These are phyloP conservation scores for Harringtonia lauricola DNA, from an alignment of 2,329 filamentous ascomycete species.

Conservation along the genomic window DNA sequence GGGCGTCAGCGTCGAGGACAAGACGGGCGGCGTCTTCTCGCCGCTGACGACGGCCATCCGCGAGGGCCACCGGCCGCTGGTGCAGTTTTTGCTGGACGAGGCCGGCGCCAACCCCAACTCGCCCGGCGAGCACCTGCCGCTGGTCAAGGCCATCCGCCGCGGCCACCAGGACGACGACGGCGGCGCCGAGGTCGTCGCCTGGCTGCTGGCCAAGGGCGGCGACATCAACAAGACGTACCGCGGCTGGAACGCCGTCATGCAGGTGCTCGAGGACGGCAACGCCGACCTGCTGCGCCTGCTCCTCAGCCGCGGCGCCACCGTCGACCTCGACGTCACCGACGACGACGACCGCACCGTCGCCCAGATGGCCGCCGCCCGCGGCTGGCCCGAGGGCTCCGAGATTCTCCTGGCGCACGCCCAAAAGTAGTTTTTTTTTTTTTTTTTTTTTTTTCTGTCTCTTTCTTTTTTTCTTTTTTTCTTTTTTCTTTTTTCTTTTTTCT, in stretches of 20 bases:
- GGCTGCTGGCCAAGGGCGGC: conserved; percentile 48
- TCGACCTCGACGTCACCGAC: conserved; percentile 15
- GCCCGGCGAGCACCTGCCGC: conserved; percentile 58
- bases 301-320: conserved; percentile 18
- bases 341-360: conserved; percentile 27
- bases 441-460: background rate
- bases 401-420: conserved; percentile 23
- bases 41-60: conserved; percentile 15
- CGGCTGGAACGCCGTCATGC: conserved; percentile 55
- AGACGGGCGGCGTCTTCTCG: conserved; percentile 62
- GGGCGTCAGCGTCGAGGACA: conserved; percentile 58
- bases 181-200: conserved; percentile 41
- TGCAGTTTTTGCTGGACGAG: conserved; percentile 30
- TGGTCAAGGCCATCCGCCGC: conserved; percentile 57
- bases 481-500: background rate
- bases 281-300: conserved; percentile 40
- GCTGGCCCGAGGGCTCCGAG: conserved; percentile 45
- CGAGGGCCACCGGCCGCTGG: conserved; percentile 37
- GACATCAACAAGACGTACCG: conserved; percentile 59
- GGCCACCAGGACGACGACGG: conserved; percentile 44
- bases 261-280: conserved; percentile 55
- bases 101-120: conserved; percentile 13
- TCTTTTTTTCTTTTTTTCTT: background rate
- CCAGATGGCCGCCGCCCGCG: conserved; percentile 46
- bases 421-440: background rate